Conservation (phyloP, 352 stramenopile species). For the Phytophthora lateralis region DNA sequence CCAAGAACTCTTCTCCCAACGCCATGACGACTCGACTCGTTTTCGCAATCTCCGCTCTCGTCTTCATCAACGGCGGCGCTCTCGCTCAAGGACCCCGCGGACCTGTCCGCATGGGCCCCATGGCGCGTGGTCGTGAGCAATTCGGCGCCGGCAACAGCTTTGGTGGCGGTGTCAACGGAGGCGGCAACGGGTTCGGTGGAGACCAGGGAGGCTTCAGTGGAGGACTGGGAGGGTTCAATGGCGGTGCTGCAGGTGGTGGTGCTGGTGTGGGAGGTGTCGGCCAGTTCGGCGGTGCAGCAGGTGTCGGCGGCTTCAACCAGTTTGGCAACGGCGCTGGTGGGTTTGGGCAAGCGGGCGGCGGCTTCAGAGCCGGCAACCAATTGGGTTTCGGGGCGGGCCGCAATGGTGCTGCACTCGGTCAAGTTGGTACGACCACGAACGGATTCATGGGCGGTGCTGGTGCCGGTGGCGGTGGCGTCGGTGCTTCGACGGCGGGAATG, state of each 20-base stretch:
- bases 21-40: conserved; percentile 28
- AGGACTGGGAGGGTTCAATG: background rate
- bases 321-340: background rate
- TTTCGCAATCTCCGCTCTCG: conserved; percentile 20
- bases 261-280: background rate
- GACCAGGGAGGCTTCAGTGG: background rate
- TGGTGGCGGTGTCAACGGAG: conserved; percentile 3
- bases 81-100: conserved; percentile 27
- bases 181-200: conserved; percentile 1
- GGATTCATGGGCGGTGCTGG: background rate
- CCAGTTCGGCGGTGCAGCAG: background rate
- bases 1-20: background rate
- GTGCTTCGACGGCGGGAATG: background rate
- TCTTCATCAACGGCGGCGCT: conserved; percentile 17
- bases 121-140: conserved; percentile 23
- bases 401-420: conserved; percentile 4
- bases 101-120: conserved; percentile 14
- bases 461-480: background rate
- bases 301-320: background rate
- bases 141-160: conserved; percentile 10
- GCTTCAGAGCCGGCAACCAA: background rate
- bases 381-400: conserved; percentile 3
- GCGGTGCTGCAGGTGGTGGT: background rate
- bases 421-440: conserved; percentile 2
- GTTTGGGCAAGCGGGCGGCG: background rate